These are phyloP conservation scores for Fomes fomentarius DNA, from an alignment of 1,284 basidiomycete species.

Conservation along the genomic window DNA sequence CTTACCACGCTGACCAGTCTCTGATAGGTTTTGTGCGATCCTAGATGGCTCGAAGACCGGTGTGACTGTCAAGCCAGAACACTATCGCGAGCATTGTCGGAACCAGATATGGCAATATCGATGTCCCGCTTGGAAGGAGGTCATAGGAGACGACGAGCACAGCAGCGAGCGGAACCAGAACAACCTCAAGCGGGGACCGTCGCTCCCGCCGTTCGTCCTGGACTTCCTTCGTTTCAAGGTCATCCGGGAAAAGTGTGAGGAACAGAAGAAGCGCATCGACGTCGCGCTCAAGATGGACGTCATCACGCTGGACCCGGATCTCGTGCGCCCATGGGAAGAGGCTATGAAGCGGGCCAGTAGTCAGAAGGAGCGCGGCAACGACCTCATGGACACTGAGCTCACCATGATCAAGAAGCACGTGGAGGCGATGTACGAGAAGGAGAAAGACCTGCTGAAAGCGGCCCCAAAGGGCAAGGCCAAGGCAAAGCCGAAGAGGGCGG, in stretches of 20 bases:
- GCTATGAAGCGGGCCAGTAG: slow-evolving; percentile 30
- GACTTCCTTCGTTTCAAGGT: slow-evolving; percentile 40
- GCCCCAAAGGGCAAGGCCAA: not conserved
- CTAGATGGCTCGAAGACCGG: slow-evolving; percentile 69
- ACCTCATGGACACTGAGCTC: slow-evolving; percentile 29
- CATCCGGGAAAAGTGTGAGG: slow-evolving; percentile 29
- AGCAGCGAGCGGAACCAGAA: not conserved
- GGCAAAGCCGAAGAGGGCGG: not conserved
- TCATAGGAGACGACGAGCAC: slow-evolving; percentile 12
- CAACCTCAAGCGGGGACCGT: slow-evolving; percentile 11
- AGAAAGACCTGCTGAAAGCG: slow-evolving; percentile 24
- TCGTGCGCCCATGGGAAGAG: slow-evolving; percentile 42
- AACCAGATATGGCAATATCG: slow-evolving; percentile 11
- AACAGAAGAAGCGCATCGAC: slow-evolving; percentile 32
- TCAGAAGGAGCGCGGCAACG: slow-evolving; percentile 5
- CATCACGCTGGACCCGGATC: slow-evolving; percentile 35
- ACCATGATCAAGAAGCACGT: slow-evolving; percentile 34
- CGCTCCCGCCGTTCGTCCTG: slow-evolving; percentile 50
- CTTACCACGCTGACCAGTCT: not conserved
- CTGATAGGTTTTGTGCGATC: slow-evolving; percentile 56
- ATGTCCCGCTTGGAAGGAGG: slow-evolving; percentile 42
- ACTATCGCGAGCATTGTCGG: slow-evolving; percentile 29
- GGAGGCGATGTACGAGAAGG: slow-evolving; percentile 26
- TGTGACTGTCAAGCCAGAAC: slow-evolving; percentile 41
- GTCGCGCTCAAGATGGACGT: slow-evolving; percentile 11